Evolutionary conservation across 257 asterid species (phyloP).

Genomic region (Plantago ovata): DNA sequence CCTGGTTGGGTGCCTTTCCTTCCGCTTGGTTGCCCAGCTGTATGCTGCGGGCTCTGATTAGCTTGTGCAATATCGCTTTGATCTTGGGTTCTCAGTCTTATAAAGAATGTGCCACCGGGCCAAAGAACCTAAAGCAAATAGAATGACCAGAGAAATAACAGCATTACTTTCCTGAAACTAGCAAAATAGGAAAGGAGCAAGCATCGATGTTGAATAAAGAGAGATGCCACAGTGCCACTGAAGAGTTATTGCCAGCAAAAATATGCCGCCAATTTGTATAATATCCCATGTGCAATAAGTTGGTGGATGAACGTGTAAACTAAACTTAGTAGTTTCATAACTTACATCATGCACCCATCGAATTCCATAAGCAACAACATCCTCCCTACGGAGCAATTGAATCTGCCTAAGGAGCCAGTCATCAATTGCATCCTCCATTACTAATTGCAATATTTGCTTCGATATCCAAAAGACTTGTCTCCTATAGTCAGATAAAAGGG

Average conservation of each 20-base stretch:
- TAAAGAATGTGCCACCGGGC: conserved; percentile 90
- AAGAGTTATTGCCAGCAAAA: background rate
- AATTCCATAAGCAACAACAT: conserved; percentile 74
- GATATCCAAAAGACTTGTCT: conserved; percentile 99
- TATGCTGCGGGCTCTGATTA: conserved; percentile 33
- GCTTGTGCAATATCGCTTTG: conserved; percentile 37
- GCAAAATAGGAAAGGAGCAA: conserved; percentile 1
- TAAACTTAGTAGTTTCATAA: conserved; percentile 20
- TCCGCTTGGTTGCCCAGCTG: conserved; percentile 33
- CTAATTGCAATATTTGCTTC: conserved; percentile 89
- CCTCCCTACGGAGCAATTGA: conserved; percentile 87
- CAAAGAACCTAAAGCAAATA: conserved; percentile 65
- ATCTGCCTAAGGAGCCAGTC: conserved; percentile 96
- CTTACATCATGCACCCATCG: conserved; percentile 91
- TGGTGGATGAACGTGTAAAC: conserved; percentile 9
- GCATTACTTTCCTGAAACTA: conserved; percentile 12
- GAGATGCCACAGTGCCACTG: too few species aligned
- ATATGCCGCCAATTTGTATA: background rate
- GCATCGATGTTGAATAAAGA: background rate
- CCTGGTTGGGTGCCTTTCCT: conserved; percentile 51
- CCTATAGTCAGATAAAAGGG: conserved; percentile 41
- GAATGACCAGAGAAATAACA: conserved; percentile 10
- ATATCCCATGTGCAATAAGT: background rate
- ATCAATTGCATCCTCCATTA: conserved; percentile 99
- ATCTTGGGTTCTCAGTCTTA: conserved; percentile 39